A percentile compares a stretch with the other conserved stretches of the same genome.
Conservation (phyloP, 768 basidiomycete genomes). For the Zangia roseola region DNA sequence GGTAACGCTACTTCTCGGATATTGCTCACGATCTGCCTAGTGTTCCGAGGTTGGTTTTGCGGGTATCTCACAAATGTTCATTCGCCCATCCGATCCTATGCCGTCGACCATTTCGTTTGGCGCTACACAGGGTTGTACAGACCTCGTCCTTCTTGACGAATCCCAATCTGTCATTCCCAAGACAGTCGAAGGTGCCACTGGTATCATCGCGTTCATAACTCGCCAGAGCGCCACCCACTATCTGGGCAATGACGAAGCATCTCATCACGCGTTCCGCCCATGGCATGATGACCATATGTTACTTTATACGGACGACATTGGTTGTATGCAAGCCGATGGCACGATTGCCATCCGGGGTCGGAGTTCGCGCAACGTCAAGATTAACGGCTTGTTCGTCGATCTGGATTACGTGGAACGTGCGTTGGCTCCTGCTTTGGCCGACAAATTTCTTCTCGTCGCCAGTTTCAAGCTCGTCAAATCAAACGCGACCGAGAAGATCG, state of each 20-base stretch:
- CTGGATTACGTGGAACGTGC: constrained; percentile 29
- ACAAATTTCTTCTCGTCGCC: constrained; percentile 15
- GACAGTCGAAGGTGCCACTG: constrained; percentile 21
- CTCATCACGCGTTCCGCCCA: constrained; percentile 29
- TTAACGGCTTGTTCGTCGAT: constrained; percentile 31
- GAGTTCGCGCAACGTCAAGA: constrained; percentile 30
- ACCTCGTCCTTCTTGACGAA: constrained; percentile 27
- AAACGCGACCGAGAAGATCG: constrained; percentile 22
- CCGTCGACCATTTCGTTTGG: constrained; percentile 28
- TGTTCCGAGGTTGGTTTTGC: constrained; percentile 33
- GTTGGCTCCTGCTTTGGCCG: constrained; percentile 23
- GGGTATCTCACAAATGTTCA: constrained; percentile 31
- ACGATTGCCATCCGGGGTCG: constrained; percentile 27
- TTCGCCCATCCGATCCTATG: constrained; percentile 24
- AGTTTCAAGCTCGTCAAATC: constrained; percentile 31
- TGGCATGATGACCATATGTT: constrained; percentile 23
- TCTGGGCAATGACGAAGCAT: constrained; percentile 25
- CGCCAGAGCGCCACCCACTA: constrained; percentile 28
- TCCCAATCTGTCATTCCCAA: constrained; percentile 22
- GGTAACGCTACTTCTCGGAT: no score
- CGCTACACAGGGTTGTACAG: constrained; percentile 28
- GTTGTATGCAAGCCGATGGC: constrained; percentile 27
- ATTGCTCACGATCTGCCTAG: constrained; percentile 7
- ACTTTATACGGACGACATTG: constrained; percentile 31
- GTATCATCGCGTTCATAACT: constrained; percentile 28